phyloP scores from a whole-genome alignment of 2,329 filamentous ascomycete species.

The Xylaria polymorpha region DNA sequence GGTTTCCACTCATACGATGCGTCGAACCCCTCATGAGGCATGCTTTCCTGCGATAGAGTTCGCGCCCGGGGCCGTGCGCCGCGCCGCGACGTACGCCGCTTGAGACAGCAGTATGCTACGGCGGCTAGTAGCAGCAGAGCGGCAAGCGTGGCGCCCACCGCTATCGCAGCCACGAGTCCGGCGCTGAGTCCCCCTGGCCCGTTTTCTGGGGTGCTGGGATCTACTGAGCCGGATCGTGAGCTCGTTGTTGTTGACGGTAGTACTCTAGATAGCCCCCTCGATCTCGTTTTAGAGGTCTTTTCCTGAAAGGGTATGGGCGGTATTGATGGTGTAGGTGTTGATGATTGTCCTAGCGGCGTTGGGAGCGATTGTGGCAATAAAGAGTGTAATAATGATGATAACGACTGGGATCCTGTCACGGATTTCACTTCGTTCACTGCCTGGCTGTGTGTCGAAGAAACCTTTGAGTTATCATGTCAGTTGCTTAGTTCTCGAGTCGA shows the following conservation, averaged over 20 bases:
- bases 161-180: slow-evolving; percentile 1
- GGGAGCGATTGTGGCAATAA: background rate
- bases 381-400: background rate
- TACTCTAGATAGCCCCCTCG: background rate
- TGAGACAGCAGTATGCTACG: slow-evolving; percentile 11
- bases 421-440: background rate
- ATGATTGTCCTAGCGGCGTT: background rate
- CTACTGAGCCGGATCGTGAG: background rate
- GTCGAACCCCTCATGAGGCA: background rate
- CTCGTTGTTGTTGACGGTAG: background rate
- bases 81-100: background rate
- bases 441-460: background rate
- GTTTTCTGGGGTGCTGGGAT: background rate
- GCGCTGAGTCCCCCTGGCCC: background rate
- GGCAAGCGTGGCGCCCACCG: slow-evolving; percentile 3
- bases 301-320: background rate
- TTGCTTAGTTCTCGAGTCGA: background rate
- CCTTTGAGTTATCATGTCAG: background rate
- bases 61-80: background rate
- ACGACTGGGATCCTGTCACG: background rate
- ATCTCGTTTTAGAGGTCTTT: background rate
- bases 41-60: slow-evolving; percentile 5
- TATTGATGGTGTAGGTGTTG: background rate
- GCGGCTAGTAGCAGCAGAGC: slow-evolving; percentile 13
- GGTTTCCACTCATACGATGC: background rate